Evolutionary conservation across 805 yeast species (phyloP), one percentile per base, ranked within the genome.

Genomic region (Barnettozyma pratensis): DNA sequence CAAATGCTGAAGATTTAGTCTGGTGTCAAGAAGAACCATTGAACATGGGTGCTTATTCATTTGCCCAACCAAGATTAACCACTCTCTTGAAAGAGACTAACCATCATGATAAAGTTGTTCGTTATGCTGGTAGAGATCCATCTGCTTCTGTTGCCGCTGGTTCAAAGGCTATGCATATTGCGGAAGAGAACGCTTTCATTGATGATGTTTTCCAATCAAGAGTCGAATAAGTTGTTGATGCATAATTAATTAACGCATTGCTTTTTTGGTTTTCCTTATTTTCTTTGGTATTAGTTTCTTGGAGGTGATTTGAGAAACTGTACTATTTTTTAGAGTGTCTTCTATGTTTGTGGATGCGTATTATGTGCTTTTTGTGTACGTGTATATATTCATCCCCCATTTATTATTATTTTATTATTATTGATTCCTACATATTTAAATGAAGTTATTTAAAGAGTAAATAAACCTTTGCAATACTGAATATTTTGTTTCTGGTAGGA

Each of bases 1-100:
- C 95, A 63, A 82, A 81, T 68, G 67, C 85, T 54, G 83, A 86
- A 68, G 99, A 94, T 68, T 73, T 94, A 58, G 95, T 91, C 42
- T 94, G 91, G 92, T 86, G 95, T 72, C 99, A 94, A 76, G 99
- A 94, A 74, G 99, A 94, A 78, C 98, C 98, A 62, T 77, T 94
- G 73, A 94, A 94, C 76, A 92, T 92, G 83, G 99, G 99, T 71
- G 74, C 87, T 41, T 90, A 85, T 86, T 64, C 85, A 27, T 89
- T 65, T 64, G 92, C 77, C 48, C 73, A 78, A 52, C 99, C 97
- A 68, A 87, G 99, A 74, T 70, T 94, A 47, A 72, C 74, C 52
- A 87, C 96, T 41, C 77, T 84, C 39, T 69, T 92, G 70, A 76
- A 76, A 58, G 90, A 89, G 73, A 85, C 96, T 52, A 73, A 73